Evolutionary conservation across 2,329 filamentous ascomycete species (phyloP), one percentile per base, ranked within the genome.

Genomic region (Dothistroma pini): DNA sequence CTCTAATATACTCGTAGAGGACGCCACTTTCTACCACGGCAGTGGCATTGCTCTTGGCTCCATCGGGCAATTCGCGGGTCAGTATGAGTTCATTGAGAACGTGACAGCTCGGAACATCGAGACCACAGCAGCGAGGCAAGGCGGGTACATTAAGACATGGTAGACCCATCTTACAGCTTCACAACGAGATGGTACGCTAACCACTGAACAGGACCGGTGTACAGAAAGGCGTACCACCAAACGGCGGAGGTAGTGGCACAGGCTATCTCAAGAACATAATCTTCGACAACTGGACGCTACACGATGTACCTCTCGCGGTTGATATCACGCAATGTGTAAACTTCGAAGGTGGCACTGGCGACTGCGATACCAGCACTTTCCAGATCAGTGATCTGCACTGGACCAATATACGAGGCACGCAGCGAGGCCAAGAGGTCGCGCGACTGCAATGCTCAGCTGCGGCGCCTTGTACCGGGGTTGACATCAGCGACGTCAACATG

Each of bases 31-130:
- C 69, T 76, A 78, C 60, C 75, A 77, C 32, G 82, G 83, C 1
- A 75, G 79, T 3, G 82, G 83, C 2, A 73, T 86, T n/a, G 82
- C 84, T 1, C 76, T 87, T 16, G 84, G 84, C 2, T 88, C 79
- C 31, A 81, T 86, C 48, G 84, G 82, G 0, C 84, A 86, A 71
- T 84, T 83, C 62, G 72, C 78, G 0, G 77, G 74, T 10, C 63
- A 70, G 2, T 80, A 75, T 60, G 82, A 86, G 65, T 77, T 76
- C 11, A 76, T 86, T 12, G 76, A 83, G 66, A 77, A 80, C 58
- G 74, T 86, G 38, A 75, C 73, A 5, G 81, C 76, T 0, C 73
- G 75, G 9, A 81, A 84, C 65, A 76, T 84, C 34, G 75, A 73
- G 2, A 78, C 78, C 56, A 56, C 54, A 41, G 49, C 55, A 11